Conservation (phyloP, 163 green algal species). For the Scenedesmus sp. region DNA sequence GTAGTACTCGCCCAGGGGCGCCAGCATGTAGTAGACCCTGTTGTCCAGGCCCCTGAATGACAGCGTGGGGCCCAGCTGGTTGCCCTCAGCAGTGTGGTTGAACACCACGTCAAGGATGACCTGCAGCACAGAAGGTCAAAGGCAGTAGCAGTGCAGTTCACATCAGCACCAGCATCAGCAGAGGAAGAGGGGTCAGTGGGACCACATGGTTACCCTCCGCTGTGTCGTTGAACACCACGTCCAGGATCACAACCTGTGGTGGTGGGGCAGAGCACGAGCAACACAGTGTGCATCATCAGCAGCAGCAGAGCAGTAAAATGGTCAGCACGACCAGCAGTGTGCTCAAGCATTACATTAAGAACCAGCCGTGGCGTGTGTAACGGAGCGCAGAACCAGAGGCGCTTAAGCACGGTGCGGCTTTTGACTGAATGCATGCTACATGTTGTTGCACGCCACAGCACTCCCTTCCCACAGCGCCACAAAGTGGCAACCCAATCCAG, state of each 20-base stretch:
- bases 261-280: not conserved
- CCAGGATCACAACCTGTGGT: slow-evolving; percentile 89
- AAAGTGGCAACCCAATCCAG: not conserved
- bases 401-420: no score
- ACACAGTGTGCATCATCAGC: no score
- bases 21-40: slow-evolving; percentile 96
- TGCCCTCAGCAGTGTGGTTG: slow-evolving; percentile 85
- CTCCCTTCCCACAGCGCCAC: no score
- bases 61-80: slow-evolving; percentile 78
- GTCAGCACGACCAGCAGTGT: not conserved
- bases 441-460: no score
- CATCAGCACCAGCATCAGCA: not conserved
- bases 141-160: not conserved
- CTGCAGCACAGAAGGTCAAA: slow-evolving; percentile 35
- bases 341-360: no score
- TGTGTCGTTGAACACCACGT: slow-evolving; percentile 98
- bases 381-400: no score
- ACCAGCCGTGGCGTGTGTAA: no score
- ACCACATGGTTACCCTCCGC: not conserved
- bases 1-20: slow-evolving; percentile 94
- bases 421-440: no score
- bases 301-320: not conserved
- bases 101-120: slow-evolving; percentile 97
- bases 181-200: no score
- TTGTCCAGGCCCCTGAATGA: slow-evolving; percentile 95